Percentiles rank a stretch among this genome's conserved stretches.
Evolutionary conservation across 805 yeast genomes (phyloP).

Genomic region (Wickerhamiella siamensis): DNA sequence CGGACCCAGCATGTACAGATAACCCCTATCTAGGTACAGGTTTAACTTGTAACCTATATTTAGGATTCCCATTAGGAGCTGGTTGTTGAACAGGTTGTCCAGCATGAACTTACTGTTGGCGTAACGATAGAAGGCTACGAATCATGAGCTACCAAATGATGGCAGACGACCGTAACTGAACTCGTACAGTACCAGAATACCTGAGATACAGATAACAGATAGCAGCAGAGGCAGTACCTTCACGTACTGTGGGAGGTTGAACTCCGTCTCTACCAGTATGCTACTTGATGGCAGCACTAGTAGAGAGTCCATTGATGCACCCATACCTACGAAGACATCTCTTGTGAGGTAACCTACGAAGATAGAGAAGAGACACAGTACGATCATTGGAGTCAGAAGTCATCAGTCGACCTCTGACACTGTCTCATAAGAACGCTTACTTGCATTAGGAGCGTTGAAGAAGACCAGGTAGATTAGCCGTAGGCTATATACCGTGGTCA

Average conservation of each 20-base stretch:
- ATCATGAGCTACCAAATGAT: conserved; percentile 10
- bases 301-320: conserved; percentile 15
- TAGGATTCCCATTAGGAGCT: conserved; percentile 15
- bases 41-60: conserved; percentile 16
- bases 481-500: conserved; percentile 18
- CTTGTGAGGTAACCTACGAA: conserved; percentile 17
- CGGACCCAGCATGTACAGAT: conserved; percentile 17
- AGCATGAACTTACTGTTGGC: conserved; percentile 18
- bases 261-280: conserved; percentile 15
- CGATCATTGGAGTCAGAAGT: conserved; percentile 17
- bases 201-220: conserved; percentile 2
- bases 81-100: conserved; percentile 20
- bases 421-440: conserved; percentile 14
- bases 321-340: conserved; percentile 19
- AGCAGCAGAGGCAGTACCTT: conserved; percentile 15
- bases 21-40: conserved; percentile 18
- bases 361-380: conserved; percentile 16
- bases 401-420: conserved; percentile 14
- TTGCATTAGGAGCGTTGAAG: conserved; percentile 10
- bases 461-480: conserved; percentile 17
- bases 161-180: conserved; percentile 13
- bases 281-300: conserved; percentile 17
- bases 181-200: conserved; percentile 15
- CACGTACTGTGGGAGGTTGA: conserved; percentile 12
- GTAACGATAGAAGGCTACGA: conserved; percentile 3